Evolutionary conservation across 345 rosid genomes (phyloP).

Genomic region (Firmiana major): DNA sequence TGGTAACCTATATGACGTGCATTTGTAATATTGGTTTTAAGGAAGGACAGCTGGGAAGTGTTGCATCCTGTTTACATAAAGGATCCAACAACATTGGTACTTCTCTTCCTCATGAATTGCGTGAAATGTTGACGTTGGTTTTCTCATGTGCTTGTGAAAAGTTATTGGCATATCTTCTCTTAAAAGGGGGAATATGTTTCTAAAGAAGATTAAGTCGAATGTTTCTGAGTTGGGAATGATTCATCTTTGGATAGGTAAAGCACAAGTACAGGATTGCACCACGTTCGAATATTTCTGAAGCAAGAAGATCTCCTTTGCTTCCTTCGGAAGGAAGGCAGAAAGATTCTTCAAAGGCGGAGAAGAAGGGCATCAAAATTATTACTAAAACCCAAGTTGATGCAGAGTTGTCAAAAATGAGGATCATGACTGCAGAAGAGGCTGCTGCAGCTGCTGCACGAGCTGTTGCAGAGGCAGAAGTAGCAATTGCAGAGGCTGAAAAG

Average conservation of each 20-base stretch:
- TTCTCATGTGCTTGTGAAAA: not conserved
- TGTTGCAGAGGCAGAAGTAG: conserved; percentile 91
- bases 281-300: conserved; percentile 36
- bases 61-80: not conserved
- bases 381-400: conserved; percentile 50
- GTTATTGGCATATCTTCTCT: conserved; percentile 1
- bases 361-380: conserved; percentile 37
- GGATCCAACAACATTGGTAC: not conserved
- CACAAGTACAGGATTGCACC: conserved; percentile 66
- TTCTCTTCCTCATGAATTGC: not conserved
- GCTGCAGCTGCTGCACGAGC: conserved; percentile 93
- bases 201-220: not conserved
- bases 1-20: not conserved
- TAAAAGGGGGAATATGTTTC: not conserved
- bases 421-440: conserved; percentile 86
- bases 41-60: not conserved
- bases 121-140: not conserved
- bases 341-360: conserved; percentile 44
- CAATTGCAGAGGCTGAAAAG: conserved; percentile 89
- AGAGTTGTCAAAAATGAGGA: conserved; percentile 56
- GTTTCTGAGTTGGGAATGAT: not conserved
- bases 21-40: not conserved
- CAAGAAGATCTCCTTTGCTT: conserved; percentile 38
- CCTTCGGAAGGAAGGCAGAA: conserved; percentile 52
- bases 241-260: conserved; percentile 53